Conservation (phyloP, 1,139 yeast species). For the Suzukiozyma palmioleophila region DNA sequence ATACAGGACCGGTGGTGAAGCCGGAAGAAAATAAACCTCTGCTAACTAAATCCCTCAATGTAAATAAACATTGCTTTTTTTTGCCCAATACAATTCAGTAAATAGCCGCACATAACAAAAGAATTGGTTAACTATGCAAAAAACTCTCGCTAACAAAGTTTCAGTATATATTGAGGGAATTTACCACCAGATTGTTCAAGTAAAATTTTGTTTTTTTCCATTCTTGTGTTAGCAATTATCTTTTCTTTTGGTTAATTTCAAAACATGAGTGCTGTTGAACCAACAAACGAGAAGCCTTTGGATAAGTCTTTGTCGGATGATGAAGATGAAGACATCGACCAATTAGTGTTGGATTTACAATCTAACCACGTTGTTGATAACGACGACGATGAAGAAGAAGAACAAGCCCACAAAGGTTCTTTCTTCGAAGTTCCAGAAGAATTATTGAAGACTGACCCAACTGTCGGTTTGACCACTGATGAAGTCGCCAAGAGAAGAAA, state of each 20-base stretch:
- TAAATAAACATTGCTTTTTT: slow-evolving; percentile 3
- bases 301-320: slow-evolving; percentile 52
- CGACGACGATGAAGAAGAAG: slow-evolving; percentile 43
- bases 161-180: neutral
- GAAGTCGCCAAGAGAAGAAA: slow-evolving; percentile 86
- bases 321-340: slow-evolving; percentile 84
- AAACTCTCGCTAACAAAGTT: slow-evolving; percentile 3
- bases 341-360: slow-evolving; percentile 83
- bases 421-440: slow-evolving; percentile 84
- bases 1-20: slow-evolving; percentile 47
- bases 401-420: slow-evolving; percentile 43
- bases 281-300: slow-evolving; percentile 42
- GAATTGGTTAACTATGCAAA: neutral
- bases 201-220: slow-evolving; percentile 4
- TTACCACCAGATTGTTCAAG: neutral
- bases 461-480: slow-evolving; percentile 73
- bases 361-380: slow-evolving; percentile 57
- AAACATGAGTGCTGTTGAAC: slow-evolving; percentile 47
- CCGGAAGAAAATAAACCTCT: slow-evolving; percentile 38
- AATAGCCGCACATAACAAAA: neutral
- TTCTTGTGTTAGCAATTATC: slow-evolving; percentile 3
- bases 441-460: slow-evolving; percentile 80
- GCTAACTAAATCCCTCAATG: slow-evolving; percentile 4
- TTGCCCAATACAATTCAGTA: slow-evolving; percentile 1
- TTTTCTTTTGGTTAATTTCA: slow-evolving; percentile 6